Evolutionary conservation across 1,284 basidiomycete species (phyloP).

Genomic region (Inonotus hispidus): DNA sequence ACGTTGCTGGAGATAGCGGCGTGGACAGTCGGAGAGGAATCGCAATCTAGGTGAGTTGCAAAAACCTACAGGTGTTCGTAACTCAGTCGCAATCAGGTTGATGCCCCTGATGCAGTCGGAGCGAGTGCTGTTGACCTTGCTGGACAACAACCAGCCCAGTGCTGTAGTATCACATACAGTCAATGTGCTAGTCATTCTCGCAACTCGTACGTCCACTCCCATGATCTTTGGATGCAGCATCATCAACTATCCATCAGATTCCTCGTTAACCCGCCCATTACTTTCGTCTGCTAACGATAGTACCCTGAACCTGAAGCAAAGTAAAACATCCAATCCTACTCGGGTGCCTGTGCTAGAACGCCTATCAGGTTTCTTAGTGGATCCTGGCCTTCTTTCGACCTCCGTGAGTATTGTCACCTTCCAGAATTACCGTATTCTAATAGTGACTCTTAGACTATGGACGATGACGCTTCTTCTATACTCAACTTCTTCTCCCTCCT

Average conservation of each 20-base stretch:
- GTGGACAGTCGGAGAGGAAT: slow-evolving; percentile 41
- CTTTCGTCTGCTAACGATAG: slow-evolving; percentile 26
- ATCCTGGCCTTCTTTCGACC: slow-evolving; percentile 34
- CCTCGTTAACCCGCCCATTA: slow-evolving; percentile 35
- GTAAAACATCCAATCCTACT: neutral
- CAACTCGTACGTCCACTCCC: slow-evolving; percentile 43
- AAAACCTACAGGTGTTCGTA: neutral
- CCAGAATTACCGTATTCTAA: slow-evolving; percentile 14
- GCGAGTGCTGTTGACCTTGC: slow-evolving; percentile 41
- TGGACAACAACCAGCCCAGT: slow-evolving; percentile 44
- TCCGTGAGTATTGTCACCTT: slow-evolving; percentile 34
- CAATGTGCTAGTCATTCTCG: slow-evolving; percentile 47
- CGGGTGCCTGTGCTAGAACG: slow-evolving; percentile 47
- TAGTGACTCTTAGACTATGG: slow-evolving; percentile 28
- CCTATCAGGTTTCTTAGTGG: slow-evolving; percentile 46
- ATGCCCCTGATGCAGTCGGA: slow-evolving; percentile 34
- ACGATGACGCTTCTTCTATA: slow-evolving; percentile 38
- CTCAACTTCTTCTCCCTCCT: slow-evolving; percentile 54
- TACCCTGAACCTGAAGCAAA: neutral
- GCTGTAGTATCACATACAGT: slow-evolving; percentile 43
- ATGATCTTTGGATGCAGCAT: neutral
- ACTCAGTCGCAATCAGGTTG: slow-evolving; percentile 31
- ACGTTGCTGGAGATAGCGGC: slow-evolving; percentile 49
- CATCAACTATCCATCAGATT: slow-evolving; percentile 26
- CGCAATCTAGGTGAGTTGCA: slow-evolving; percentile 37